Base-by-base conservation (phyloP, 805 yeast species). In the Kuraishia molischiana region DNA sequence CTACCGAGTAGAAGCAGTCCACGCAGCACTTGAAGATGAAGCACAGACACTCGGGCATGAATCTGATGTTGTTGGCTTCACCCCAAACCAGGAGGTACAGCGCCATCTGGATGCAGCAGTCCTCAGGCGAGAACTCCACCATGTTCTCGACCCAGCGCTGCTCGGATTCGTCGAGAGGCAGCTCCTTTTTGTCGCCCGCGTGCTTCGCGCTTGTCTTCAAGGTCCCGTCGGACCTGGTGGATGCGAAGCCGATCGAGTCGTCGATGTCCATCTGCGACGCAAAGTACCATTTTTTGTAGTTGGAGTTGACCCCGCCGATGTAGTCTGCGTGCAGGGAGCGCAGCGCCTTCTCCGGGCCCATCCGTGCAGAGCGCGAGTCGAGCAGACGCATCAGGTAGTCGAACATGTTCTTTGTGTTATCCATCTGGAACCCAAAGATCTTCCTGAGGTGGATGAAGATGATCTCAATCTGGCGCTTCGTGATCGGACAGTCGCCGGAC, bases 41-140 rank as follows among this genome's bases (percentile, higher is more conserved):
- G 43, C 94, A 85, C 18, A 86, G 53, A 48, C 95, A 85, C 52
- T 86, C 96, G 0, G 96, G 95, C 77, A 86, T 79, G 49, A 83
- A 86, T 44, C 96, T 66, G 2, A 86, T 53, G 47, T 85, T 87
- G 50, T 83, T 85, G 0, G 95, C 86, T 53, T 86, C 96, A 1
- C 95, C 94, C 96, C 96, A 86, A 44, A 85, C 73, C 39, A 84
- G 54, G 10, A 86, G 63, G 50, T 78, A 87, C 5, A 86, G 56
- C 0, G 84, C 75, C 14, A 86, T 45, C 44, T 86, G 95, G 13
- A 67, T 59, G 3, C 76, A 62, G 40, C 77, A 67, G 39, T 78
- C 84, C 20, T 64, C 61, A 1, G 80, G 66, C 0, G 72, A 52
- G 33, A 73, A 59, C 1, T 61, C 50, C 22, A 62, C 62, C 79